Evolutionary conservation across 129 eudicot species (phyloP).

Genomic region (Saussurea involucrata): DNA sequence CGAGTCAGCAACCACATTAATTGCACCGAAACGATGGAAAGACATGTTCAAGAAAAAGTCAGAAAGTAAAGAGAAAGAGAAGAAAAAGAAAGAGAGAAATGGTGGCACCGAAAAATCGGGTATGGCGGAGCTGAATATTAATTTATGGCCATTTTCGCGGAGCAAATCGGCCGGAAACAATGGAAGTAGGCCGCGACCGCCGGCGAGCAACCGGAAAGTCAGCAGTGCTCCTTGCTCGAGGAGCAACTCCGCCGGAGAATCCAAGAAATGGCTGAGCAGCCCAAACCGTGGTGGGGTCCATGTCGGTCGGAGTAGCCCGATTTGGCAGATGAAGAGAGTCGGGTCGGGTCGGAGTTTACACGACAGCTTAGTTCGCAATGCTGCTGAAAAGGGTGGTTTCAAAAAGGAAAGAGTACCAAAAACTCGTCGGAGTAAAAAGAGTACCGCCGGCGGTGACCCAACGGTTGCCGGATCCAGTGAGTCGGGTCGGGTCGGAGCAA

Average conservation of each 20-base stretch:
- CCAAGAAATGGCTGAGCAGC: slow-evolving; percentile 59
- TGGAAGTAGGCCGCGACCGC: slow-evolving; percentile 32
- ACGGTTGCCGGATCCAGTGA: slow-evolving; percentile 6
- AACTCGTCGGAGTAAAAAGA: slow-evolving; percentile 23
- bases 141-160: slow-evolving; percentile 70
- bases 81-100: slow-evolving; percentile 30
- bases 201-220: slow-evolving; percentile 42
- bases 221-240: slow-evolving; percentile 87
- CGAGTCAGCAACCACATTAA: background rate
- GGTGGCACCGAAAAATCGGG: slow-evolving; percentile 15
- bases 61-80: slow-evolving; percentile 27
- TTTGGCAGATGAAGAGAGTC: slow-evolving; percentile 54
- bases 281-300: slow-evolving; percentile 66
- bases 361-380: slow-evolving; percentile 4
- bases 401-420: background rate
- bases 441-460: slow-evolving; percentile 10
- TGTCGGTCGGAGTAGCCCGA: slow-evolving; percentile 64
- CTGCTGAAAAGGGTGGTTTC: slow-evolving; percentile 17
- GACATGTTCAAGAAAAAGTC: slow-evolving; percentile 43
- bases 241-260: slow-evolving; percentile 77
- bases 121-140: slow-evolving; percentile 65
- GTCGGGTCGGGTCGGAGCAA: slow-evolving; percentile 27
- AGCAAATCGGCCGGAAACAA: slow-evolving; percentile 75
- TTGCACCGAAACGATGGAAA: slow-evolving; percentile 59
- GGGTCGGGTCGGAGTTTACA: slow-evolving; percentile 19